Base-by-base conservation (phyloP, 345 rosid species). In the Camelina neglecta region DNA sequence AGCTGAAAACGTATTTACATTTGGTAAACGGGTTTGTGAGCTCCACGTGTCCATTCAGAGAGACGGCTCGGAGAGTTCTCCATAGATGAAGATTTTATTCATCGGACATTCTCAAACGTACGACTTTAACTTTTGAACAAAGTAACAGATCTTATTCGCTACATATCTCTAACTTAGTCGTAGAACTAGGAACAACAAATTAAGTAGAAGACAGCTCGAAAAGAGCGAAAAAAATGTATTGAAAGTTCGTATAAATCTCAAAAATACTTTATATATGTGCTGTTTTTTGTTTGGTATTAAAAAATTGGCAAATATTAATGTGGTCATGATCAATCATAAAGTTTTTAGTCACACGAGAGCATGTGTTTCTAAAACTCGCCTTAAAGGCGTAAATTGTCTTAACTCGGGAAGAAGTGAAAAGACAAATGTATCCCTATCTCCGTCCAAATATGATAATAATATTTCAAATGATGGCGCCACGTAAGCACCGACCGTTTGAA, bases 1-100 rank as follows among this genome's bases (percentile, higher is more conserved):
- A 94, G 44, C 81, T 94, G 12, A 87, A 85, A 70, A 92, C 97
- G 18, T 94, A 89, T 44, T 77, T 94, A 0, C 93, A 86, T 73
- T 79, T 90, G 75, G 89, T 93, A 2, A 75, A 78, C 24, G 90
- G 89, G 7, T 89, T 89, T 16, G 94, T 86, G 36, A 89, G 91
- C 80, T 86, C 98, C 60, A 79, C 87, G 24, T 86, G 97, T 67
- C 92, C 93, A 6, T 87, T 89, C 33, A 76, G 86, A 81, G 87
- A 86, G 5, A 83, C 89, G 4, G 90, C 89, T 3, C 58, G 65
- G 53, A 82, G 77, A 44, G 80, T 86, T 16, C 83, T 88, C 5
- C 68, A 35, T 18, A 41, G 65, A 50, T 62, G 45, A 53, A 38
- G 51, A 54, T 23, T 35, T 29, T 2, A 35, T 35, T 15, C 38